These are phyloP conservation scores for Aspergillus ibericus DNA, from an alignment of 2,329 filamentous ascomycete species.

Conservation along the genomic window DNA sequence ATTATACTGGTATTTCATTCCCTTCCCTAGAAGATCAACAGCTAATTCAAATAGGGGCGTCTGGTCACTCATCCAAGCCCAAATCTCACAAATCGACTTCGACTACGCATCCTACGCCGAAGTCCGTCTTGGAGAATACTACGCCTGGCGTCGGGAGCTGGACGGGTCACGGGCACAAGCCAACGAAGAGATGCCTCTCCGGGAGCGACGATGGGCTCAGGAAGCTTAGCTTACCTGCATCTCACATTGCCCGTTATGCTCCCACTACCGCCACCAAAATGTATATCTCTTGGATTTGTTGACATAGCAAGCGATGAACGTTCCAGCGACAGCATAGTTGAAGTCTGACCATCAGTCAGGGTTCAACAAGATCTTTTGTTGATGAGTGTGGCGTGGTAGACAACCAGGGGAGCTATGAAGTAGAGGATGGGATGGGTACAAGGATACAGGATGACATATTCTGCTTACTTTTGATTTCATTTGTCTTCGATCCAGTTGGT, in stretches of 20 bases:
- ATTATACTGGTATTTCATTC: conserved; percentile 62
- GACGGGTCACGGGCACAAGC: conserved; percentile 60
- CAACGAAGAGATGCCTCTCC: conserved; percentile 64
- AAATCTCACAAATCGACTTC: conserved; percentile 93
- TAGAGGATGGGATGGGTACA: too few species aligned
- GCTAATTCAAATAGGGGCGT: conserved; percentile 70
- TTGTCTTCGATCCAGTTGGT: too few species aligned
- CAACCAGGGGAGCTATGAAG: background rate
- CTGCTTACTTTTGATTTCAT: too few species aligned
- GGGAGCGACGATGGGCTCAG: conserved; percentile 79
- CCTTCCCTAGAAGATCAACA: background rate
- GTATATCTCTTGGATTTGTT: background rate
- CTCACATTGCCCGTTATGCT: background rate
- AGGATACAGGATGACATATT: background rate
- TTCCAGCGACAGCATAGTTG: background rate
- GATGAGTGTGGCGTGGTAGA: background rate
- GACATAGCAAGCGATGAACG: conserved; percentile 1
- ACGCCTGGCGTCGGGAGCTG: conserved; percentile 78
- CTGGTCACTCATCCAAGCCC: conserved; percentile 92
- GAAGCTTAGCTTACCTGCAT: conserved; percentile 33
- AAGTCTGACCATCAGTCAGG: background rate
- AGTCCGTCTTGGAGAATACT: conserved; percentile 83
- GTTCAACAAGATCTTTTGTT: background rate
- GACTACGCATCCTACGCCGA: conserved; percentile 94
- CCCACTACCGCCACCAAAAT: background rate